Evolutionary conservation across 805 yeast genomes (phyloP), one percentile per base, ranked within the genome.

Genomic region (Kodamaea restingae): DNA sequence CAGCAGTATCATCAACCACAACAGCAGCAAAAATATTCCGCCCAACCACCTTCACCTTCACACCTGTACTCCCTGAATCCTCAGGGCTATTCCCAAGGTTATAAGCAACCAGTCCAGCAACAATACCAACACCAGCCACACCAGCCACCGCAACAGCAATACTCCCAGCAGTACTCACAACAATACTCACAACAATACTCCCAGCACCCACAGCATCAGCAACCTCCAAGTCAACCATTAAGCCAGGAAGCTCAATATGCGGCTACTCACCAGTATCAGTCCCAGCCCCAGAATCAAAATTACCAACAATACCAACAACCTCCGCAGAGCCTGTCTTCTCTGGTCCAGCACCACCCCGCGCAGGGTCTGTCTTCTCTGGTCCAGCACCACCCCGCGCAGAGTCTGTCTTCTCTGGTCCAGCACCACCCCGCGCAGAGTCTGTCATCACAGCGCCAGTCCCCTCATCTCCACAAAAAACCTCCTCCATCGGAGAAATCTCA

Each of bases 391-490:
- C 22, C 22, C 22, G 22, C 22, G 5, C 22, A 20, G 22, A 20
- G 22, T 20, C 22, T 20, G 22, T 20, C 41, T 33, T 37, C 42
- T 4, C n/a, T n/a, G n/a, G n/a, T n/a, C n/a, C 52, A 39, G 17
- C 40, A 39, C 14, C 46, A 36, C 3, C 43, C 39, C 17, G 39
- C 34, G 6, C 39, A 27, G 4, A 45, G 27, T 7, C 41, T 26
- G 15, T 15, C 31, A n/a, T 43, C n/a, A 32, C 33, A 25, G 49
- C 40, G 39, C 39, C 52, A 35, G 12, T n/a, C 27, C 27, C 27
- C 12, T n/a, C 27, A 25, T 25, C 31, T 40, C 12, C 54, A 53
- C 30, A 49, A 52, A 39, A 52, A 49, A 32, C 56, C 57, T 4
- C 52, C 54, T 22, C 22, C 45, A 15, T 39, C 53, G 8, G 18